Percentiles rank a stretch among this genome's conserved stretches.
Conservation (phyloP, 2,329 filamentous ascomycete species). For the Cercospora sojina region DNA sequence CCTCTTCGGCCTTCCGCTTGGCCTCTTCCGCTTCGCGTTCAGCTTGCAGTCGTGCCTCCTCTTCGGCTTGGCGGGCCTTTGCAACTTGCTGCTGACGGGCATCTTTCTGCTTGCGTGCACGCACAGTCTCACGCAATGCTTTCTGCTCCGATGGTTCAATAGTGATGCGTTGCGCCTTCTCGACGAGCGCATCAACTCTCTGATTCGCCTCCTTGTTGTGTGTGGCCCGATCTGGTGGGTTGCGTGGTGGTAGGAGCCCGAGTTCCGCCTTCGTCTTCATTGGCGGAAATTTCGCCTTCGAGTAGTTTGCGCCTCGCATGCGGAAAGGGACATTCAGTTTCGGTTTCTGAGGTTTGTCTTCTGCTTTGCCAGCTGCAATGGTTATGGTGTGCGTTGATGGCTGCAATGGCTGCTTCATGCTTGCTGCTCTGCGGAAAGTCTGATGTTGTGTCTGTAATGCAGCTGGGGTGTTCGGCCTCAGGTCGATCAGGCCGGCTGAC, state of each 20-base stretch:
- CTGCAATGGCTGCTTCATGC: neutral
- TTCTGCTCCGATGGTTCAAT: slow-evolving; percentile 21
- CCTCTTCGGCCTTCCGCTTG: slow-evolving; percentile 17
- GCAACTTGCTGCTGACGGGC: slow-evolving; percentile 3
- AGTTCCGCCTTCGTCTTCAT: neutral
- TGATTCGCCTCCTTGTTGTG: slow-evolving; percentile 10
- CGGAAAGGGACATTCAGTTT: neutral
- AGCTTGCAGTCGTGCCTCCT: slow-evolving; percentile 15
- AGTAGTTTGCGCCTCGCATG: neutral
- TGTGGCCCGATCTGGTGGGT: neutral
- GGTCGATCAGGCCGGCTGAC: neutral
- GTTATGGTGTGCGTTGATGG: neutral
- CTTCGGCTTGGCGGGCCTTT: slow-evolving; percentile 13
- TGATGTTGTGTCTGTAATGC: neutral
- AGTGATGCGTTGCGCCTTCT: slow-evolving; percentile 14
- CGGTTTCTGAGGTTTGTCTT: neutral
- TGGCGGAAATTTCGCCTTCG: neutral
- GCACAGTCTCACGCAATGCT: slow-evolving; percentile 11
- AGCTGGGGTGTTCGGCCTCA: neutral
- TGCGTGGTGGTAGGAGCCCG: neutral
- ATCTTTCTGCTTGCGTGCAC: slow-evolving; percentile 18
- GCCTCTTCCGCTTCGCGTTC: slow-evolving; percentile 20
- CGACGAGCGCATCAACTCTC: slow-evolving; percentile 15
- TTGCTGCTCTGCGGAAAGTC: neutral
- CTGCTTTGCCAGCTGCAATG: neutral